Base-by-base conservation (phyloP, 805 yeast genomes). In the Grigorovia humatica region DNA sequence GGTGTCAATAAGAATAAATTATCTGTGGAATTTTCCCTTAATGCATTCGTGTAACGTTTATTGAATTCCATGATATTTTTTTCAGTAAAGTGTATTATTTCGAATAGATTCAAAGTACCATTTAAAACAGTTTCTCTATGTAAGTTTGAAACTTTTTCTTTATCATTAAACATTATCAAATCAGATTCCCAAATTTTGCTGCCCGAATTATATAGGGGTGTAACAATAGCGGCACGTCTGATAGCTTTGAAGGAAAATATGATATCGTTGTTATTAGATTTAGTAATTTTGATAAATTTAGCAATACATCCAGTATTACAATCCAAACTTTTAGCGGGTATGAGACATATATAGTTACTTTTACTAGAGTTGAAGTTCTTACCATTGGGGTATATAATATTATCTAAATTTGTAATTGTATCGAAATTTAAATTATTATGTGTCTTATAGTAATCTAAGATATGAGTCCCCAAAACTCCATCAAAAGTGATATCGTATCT, bases 401-500 rank as follows among this genome's bases (percentile, higher is more conserved):
- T n/a, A 27, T 35, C 47, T 20, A 44, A 30, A 15, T 44, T 48
- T 9, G 23, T 20, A 7, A 38, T 48, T 13, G 47, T 23, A 8
- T 35, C 51, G 38, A 51, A 43, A 35, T 43, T 41, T 12, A 23
- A 12, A 38, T 18, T n/a, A 1, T 23, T 27, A 19, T 38, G 40
- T 17, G 53, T 51, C 48, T 64, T 62, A 59, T 68, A 78, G 29
- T 76, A 69, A 20, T 72, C 67, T 44, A 80, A 64, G 18, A 81
- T 62, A 2, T 74, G 69, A 11, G 75, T 71, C 1, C 80, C 83
- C 49, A 74, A 72, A 50, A 69, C 65, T 50, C 74, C 68, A 17
- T 74, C 64, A 50, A 80, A 75, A 1, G 78, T 70, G n/a, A 82
- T 78, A 51, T 78, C 75, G 64, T 82, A 82, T 23, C 80, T 70